These are phyloP conservation scores for Glarea lozoyensis DNA, from an alignment of 495 filamentous ascomycete species.

Conservation along the genomic window DNA sequence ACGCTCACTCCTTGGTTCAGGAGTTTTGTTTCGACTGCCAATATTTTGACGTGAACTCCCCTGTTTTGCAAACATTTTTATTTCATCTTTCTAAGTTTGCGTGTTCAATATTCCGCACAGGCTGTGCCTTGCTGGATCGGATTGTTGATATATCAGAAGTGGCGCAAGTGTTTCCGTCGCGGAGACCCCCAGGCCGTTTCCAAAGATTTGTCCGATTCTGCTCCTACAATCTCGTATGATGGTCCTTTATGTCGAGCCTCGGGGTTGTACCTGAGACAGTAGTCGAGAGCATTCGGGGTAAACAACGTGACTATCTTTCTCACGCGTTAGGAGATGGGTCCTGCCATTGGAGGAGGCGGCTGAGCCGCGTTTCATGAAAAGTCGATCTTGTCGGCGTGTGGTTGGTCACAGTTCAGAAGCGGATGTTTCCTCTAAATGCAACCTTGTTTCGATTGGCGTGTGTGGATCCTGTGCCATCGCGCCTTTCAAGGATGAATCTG, in stretches of 20 bases:
- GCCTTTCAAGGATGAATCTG: constrained; percentile 7
- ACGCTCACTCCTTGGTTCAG: too few relatives aligned
- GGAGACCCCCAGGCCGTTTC: too few relatives aligned
- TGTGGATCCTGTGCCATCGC: background rate
- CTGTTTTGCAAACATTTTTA: too few relatives aligned
- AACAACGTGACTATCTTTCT: constrained; percentile 12
- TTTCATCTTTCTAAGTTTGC: too few relatives aligned
- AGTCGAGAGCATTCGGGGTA: background rate
- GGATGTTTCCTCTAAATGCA: constrained; percentile 16
- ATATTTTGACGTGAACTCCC: too few relatives aligned
- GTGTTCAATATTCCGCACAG: too few relatives aligned
- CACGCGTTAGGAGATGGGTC: constrained; percentile 9
- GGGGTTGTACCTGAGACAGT: background rate
- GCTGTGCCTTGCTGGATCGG: too few relatives aligned
- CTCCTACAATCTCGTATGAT: background rate
- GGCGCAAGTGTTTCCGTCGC: too few relatives aligned
- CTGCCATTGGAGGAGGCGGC: constrained; percentile 13
- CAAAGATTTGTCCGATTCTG: too few relatives aligned
- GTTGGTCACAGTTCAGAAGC: too few relatives aligned
- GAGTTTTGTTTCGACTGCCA: too few relatives aligned
- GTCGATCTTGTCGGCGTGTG: constrained; percentile 4
- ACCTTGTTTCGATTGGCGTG: constrained; percentile 16
- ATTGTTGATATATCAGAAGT: too few relatives aligned
- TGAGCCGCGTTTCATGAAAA: constrained; percentile 15
- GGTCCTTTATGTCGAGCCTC: background rate